phyloP scores from a whole-genome alignment of 2,329 filamentous ascomycete species.

The Aspergillus felis region DNA sequence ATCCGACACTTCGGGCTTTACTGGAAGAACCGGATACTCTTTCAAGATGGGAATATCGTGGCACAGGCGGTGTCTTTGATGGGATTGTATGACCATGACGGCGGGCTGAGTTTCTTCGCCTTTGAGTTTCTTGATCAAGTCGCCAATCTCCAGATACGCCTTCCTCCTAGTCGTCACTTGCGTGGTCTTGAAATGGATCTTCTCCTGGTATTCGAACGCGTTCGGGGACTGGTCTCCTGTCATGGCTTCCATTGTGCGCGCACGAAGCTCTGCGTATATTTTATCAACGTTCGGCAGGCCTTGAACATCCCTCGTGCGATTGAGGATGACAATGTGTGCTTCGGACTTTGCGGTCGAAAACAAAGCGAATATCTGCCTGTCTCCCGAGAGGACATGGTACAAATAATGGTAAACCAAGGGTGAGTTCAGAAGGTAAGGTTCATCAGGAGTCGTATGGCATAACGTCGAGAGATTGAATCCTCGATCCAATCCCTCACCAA shows the following conservation, averaged over 20 bases:
- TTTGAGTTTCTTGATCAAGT: conserved; percentile 83
- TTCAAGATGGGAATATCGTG: conserved; percentile 81
- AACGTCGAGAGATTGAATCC: conserved; percentile 84
- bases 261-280: conserved; percentile 75
- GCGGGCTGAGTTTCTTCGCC: conserved; percentile 77
- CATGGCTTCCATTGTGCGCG: conserved; percentile 59
- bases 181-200: conserved; percentile 76
- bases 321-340: conserved; percentile 84
- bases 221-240: conserved; percentile 70
- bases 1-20: conserved; percentile 79
- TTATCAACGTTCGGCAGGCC: conserved; percentile 87
- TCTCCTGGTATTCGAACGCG: conserved; percentile 82
- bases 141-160: conserved; percentile 80
- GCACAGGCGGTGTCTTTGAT: conserved; percentile 72
- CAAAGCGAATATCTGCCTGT: conserved; percentile 87
- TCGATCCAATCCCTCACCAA: conserved; percentile 87
- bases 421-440: conserved; percentile 71
- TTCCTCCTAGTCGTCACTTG: conserved; percentile 89
- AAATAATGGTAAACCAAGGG: conserved; percentile 82
- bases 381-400: conserved; percentile 86
- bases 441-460: conserved; percentile 62
- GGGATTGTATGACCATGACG: conserved; percentile 86
- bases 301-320: conserved; percentile 74
- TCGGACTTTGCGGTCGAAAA: conserved; percentile 80
- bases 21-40: conserved; percentile 76